Percentiles rank a stretch among this genome's conserved stretches.
These are phyloP conservation scores for Eutrema japonicum DNA, from an alignment of 345 rosid genomes.

Conservation along the genomic window DNA sequence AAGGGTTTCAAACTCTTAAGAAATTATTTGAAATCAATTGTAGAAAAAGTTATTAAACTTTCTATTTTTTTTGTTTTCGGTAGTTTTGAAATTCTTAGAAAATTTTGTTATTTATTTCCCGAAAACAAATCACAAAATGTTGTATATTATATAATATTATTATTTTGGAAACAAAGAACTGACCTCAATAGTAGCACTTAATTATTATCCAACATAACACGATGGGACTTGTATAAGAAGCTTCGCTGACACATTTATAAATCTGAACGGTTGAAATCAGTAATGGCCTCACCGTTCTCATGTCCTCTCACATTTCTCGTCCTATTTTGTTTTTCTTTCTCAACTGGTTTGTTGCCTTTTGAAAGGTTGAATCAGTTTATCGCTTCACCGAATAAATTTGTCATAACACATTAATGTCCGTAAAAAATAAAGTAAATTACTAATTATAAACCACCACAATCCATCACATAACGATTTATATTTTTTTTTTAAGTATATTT, in stretches of 20 bases:
- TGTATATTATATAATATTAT: neutral
- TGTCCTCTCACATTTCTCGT: constrained; percentile 18
- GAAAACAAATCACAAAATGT: neutral
- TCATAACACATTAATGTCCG: neutral
- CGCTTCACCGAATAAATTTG: neutral
- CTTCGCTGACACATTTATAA: constrained; percentile 33
- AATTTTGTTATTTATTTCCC: neutral
- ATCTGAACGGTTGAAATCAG: constrained; percentile 37
- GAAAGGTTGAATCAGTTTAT: neutral
- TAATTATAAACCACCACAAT: neutral
- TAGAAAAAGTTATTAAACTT: no score
- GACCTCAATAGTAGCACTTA: neutral
- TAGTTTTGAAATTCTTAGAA: no score
- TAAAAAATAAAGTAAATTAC: neutral
- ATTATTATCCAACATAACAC: constrained; percentile 3
- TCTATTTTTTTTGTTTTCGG: neutral
- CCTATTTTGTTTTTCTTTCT: neutral
- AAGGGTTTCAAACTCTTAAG: neutral
- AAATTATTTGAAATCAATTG: no score
- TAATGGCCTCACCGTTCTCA: constrained; percentile 33
- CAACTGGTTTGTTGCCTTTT: neutral
- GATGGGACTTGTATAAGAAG: constrained; percentile 32
- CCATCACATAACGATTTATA: neutral
- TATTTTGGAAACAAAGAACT: neutral
- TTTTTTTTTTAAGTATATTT: neutral